phyloP scores from a whole-genome alignment of 306 rosid genomes.

The Erythrophleum fordii region DNA sequence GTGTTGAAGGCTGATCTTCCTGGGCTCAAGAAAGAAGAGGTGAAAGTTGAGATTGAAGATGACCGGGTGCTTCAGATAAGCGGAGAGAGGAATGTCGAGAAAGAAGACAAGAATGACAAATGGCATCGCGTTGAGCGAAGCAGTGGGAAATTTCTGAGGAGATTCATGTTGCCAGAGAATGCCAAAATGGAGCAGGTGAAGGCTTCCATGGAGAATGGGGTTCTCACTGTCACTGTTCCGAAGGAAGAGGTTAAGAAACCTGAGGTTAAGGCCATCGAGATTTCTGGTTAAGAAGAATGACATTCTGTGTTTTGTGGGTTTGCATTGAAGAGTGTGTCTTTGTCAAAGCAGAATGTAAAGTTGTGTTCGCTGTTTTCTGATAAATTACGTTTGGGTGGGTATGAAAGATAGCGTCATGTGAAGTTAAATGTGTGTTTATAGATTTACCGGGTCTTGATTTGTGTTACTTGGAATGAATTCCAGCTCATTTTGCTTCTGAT shows the following conservation, averaged over 20 bases:
- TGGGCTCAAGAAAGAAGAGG: no score
- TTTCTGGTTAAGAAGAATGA: no score
- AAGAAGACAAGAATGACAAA: constrained; percentile 43
- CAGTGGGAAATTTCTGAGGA: no score
- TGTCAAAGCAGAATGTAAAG: background rate
- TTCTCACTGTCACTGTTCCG: background rate
- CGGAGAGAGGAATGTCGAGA: constrained; percentile 41
- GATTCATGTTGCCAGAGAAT: constrained; percentile 42
- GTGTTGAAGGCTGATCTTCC: constrained; percentile 46
- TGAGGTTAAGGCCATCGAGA: no score
- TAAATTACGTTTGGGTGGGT: no score
- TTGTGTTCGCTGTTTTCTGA: background rate
- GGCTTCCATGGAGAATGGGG: no score
- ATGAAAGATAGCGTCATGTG: background rate
- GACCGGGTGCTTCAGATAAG: no score
- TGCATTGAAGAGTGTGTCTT: background rate
- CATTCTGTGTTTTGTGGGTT: background rate
- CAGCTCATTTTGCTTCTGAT: no score
- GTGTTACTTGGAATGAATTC: no score
- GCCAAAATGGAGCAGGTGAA: no score
- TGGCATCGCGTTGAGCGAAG: no score
- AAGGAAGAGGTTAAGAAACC: background rate
- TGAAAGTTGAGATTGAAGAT: constrained; percentile 44
- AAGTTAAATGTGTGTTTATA: background rate
- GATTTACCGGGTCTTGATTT: background rate